Conservation (phyloP, 306 rosid genomes). For the Leucaena leucocephala region DNA sequence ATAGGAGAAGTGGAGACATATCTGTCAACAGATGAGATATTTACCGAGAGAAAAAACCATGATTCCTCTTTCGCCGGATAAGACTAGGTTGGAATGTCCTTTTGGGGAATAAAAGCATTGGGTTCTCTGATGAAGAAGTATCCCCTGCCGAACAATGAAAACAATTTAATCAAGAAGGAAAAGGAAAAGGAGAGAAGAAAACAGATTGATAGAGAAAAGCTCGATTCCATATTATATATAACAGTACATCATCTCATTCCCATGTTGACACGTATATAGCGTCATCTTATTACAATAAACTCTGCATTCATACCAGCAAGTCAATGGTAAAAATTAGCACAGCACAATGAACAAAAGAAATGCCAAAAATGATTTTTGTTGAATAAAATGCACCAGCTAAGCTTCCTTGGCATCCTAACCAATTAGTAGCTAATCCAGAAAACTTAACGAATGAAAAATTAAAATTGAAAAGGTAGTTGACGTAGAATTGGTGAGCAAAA, state of each 20-base stretch:
- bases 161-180: not conserved
- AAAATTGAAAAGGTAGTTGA: no score
- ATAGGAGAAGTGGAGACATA: not conserved
- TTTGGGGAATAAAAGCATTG: slow-evolving; percentile 83
- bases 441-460: no score
- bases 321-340: no score
- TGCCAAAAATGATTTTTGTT: no score
- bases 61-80: slow-evolving; percentile 80
- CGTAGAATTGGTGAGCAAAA: no score
- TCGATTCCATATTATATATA: not conserved
- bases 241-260: no score
- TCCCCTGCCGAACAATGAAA: slow-evolving; percentile 19
- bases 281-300: no score
- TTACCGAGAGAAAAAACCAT: slow-evolving; percentile 94
- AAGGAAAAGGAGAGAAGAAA: not conserved
- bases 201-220: not conserved
- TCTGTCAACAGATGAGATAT: slow-evolving; percentile 24
- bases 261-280: not conserved
- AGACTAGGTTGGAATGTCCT: slow-evolving; percentile 89
- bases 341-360: no score
- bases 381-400: no score
- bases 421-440: no score
- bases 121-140: slow-evolving; percentile 54
- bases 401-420: no score
- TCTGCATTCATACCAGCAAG: no score